Percentiles rank a stretch among this genome's conserved stretches.
phyloP scores from a whole-genome alignment of 2,329 filamentous ascomycete species.

The Aspergillus chevalieri region DNA sequence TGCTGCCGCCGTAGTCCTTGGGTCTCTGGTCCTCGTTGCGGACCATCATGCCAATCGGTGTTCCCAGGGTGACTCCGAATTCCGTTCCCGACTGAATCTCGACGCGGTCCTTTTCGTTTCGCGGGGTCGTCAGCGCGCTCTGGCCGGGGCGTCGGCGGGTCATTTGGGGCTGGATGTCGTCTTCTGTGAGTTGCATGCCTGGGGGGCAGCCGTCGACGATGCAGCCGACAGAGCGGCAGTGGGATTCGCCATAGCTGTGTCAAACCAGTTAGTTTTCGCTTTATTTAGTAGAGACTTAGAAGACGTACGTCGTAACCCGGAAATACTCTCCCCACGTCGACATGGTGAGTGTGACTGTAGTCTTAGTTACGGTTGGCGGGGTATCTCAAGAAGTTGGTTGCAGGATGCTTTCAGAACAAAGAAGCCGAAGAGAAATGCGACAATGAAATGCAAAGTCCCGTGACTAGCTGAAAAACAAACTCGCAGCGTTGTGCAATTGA shows the following conservation, averaged over 20 bases:
- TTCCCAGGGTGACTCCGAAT: conserved; percentile 81
- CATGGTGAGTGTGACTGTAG: conserved; percentile 48
- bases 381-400: neutral
- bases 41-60: conserved; percentile 81
- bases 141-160: conserved; percentile 85
- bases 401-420: too few species aligned
- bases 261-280: conserved; percentile 12
- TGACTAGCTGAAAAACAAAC: too few species aligned
- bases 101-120: conserved; percentile 86
- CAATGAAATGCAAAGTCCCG: neutral
- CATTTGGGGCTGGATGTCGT: conserved; percentile 91
- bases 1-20: conserved; percentile 81
- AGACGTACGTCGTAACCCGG: conserved; percentile 69
- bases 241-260: conserved; percentile 68
- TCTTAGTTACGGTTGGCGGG: neutral
- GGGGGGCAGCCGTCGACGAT: conserved; percentile 92
- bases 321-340: conserved; percentile 83
- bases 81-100: conserved; percentile 91
- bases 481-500: neutral
- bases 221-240: conserved; percentile 87
- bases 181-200: conserved; percentile 75
- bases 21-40: conserved; percentile 90
- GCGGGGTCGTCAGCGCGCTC: conserved; percentile 80
- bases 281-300: conserved; percentile 3
- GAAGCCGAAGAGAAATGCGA: neutral